Base-by-base conservation (phyloP, 306 rosid genomes). In the Rosa chinensis region DNA sequence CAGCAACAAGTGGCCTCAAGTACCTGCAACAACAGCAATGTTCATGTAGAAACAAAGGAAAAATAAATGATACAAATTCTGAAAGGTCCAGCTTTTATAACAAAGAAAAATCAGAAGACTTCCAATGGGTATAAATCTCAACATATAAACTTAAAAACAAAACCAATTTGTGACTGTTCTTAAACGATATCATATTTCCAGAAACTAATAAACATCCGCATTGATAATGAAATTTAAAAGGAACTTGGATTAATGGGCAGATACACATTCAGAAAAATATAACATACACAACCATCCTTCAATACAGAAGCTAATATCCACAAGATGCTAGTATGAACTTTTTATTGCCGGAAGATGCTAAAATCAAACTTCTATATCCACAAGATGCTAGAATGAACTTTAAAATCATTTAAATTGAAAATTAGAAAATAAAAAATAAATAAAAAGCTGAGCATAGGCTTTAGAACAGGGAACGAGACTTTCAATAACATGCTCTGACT, bases 1-100 rank as follows among this genome's bases (percentile, higher is more conserved):
- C 99, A 82, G 94, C 97, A 81, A 95, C 97, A 78, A 95, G 91
- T 49, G 99, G 99, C 87, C 97, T 92, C 82, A 91, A 77, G 87
- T 86, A 95, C 87, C 99, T 93, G 78, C 50, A 86, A 75, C 76
- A 53, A 70, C 77, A 77, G 21, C n/a, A 11, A 53, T 17, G 68
- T 49, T 63, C 32, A 63, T 63, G 69, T 10, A 45, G 35, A 44
- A 12, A 70, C 35, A 69, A 35, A 56, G 42, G 53, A 70, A 40
- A 23, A 40, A 23, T 74, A 59, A 71, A 74, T 13, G 16, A 44
- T 10, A 10, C 1, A 72, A 48, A 45, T 17, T 25, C 44, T 32
- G 66, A 62, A 63, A 82, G 61, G 74, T 74, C 52, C 25, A 59
- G 10, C 25, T 13, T 50, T n/a, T 43, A 20, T 44, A 1, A 8